Conservation (phyloP, 2,329 filamentous ascomycete genomes). For the Volutella citrinella region DNA sequence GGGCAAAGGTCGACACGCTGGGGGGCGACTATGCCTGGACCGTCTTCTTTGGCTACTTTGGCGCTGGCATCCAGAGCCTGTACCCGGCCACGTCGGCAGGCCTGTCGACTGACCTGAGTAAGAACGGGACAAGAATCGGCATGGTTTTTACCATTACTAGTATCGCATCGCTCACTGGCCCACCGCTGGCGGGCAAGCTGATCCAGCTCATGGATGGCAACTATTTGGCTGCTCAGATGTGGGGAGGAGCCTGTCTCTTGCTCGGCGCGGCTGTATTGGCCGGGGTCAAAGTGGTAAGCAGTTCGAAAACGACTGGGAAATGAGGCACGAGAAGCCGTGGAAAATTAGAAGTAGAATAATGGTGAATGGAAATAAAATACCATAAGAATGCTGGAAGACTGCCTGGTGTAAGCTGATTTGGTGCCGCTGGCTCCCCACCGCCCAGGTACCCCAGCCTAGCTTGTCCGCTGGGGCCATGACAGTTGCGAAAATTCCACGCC, state of each 20-base stretch:
- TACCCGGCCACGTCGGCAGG: slow-evolving; percentile 54
- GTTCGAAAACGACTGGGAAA: slow-evolving; percentile 13
- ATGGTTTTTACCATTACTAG: slow-evolving; percentile 59
- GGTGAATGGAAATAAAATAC: slow-evolving; percentile 1
- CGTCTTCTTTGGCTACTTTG: slow-evolving; percentile 61
- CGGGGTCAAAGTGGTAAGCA: slow-evolving; percentile 36
- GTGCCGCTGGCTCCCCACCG: too few relatives aligned
- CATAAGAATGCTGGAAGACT: too few relatives aligned
- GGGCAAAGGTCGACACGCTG: slow-evolving; percentile 47
- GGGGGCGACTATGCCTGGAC: slow-evolving; percentile 54
- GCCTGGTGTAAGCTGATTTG: too few relatives aligned
- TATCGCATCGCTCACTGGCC: slow-evolving; percentile 50
- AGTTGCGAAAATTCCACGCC: slow-evolving; percentile 19
- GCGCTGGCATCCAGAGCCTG: slow-evolving; percentile 61
- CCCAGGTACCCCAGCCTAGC: too few relatives aligned
- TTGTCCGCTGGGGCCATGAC: too few relatives aligned
- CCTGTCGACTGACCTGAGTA: slow-evolving; percentile 50
- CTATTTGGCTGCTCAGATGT: slow-evolving; percentile 50
- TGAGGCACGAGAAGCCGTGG: too few relatives aligned
- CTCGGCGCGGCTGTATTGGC: slow-evolving; percentile 40
- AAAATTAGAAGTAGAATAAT: too few relatives aligned
- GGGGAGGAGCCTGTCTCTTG: slow-evolving; percentile 44
- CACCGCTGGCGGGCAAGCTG: slow-evolving; percentile 52
- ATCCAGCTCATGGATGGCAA: slow-evolving; percentile 40
- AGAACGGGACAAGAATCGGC: slow-evolving; percentile 55